Conservation (phyloP, 345 rosid species). For the Brassica nigra region DNA sequence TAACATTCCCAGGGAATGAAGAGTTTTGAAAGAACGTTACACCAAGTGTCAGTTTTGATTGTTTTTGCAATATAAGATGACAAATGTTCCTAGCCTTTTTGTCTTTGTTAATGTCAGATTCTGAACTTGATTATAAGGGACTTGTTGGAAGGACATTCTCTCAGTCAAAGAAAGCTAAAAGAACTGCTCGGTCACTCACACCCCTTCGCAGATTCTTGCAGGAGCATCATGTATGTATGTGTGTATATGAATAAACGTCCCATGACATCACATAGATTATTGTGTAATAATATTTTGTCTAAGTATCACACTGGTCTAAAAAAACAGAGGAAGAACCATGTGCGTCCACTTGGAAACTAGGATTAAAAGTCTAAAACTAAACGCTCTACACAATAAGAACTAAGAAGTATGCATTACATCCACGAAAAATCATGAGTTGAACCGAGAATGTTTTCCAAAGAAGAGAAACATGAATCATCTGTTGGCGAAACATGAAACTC, state of each 20-base stretch:
- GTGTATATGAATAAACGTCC: neutral
- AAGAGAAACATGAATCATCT: constrained; percentile 45
- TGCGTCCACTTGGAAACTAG: neutral
- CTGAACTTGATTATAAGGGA: constrained; percentile 87
- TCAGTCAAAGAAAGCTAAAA: constrained; percentile 87
- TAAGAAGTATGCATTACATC: neutral
- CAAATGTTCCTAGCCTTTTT: neutral
- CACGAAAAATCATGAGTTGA: constrained; percentile 46
- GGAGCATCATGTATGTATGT: constrained; percentile 49
- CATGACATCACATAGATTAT: neutral
- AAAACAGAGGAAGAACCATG: neutral
- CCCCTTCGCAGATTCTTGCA: constrained; percentile 82
- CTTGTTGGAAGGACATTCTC: constrained; percentile 79
- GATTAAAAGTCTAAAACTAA: neutral
- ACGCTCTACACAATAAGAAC: neutral
- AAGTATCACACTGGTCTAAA: neutral
- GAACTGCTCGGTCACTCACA: constrained; percentile 80
- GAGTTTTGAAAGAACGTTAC: neutral
- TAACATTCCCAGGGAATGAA: neutral
- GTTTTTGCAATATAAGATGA: neutral
- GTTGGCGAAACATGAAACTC: constrained; percentile 40
- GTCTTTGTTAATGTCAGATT: constrained; percentile 48
- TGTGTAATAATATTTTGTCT: neutral
- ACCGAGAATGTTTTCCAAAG: constrained; percentile 37
- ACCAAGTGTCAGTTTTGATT: neutral